A percentile compares a stretch with the other conserved stretches of the same genome.
Conservation (phyloP, 129 eudicot genomes). For the Pulicaria dysenterica region DNA sequence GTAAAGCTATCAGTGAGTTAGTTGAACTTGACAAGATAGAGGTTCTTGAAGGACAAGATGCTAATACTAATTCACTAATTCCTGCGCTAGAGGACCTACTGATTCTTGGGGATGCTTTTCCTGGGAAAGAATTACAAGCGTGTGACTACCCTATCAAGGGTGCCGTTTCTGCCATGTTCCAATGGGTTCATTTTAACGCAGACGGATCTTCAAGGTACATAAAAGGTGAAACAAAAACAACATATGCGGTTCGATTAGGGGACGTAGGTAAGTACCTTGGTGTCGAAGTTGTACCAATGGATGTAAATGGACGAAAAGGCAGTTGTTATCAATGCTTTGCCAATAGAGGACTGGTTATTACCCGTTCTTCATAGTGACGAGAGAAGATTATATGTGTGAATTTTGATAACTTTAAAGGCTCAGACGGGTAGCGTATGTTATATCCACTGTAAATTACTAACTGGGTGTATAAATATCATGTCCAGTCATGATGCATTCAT, state of each 20-base stretch:
- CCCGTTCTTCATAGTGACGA: too few relatives aligned
- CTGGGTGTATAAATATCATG: too few relatives aligned
- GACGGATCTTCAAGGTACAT: neutral
- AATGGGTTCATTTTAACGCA: neutral
- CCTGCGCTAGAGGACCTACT: neutral
- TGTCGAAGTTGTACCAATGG: neutral
- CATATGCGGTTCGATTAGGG: neutral
- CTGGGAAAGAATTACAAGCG: conserved; percentile 1
- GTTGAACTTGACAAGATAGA: neutral
- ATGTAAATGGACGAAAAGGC: neutral
- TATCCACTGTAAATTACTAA: too few relatives aligned
- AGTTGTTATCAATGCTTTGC: neutral
- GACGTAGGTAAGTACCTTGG: conserved; percentile 8
- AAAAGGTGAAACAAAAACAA: neutral
- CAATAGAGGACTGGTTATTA: neutral
- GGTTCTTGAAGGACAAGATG: neutral
- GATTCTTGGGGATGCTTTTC: conserved; percentile 5
- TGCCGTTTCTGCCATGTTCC: neutral
- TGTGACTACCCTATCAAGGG: conserved; percentile 6
- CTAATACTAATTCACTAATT: neutral
- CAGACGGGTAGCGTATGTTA: too few relatives aligned
- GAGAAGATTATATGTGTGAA: too few relatives aligned
- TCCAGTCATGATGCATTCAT: too few relatives aligned
- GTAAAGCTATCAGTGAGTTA: neutral
- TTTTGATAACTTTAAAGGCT: too few relatives aligned